Evolutionary conservation across 805 yeast species (phyloP), one percentile per base, ranked within the genome.

Genomic region (Candida verbasci): DNA sequence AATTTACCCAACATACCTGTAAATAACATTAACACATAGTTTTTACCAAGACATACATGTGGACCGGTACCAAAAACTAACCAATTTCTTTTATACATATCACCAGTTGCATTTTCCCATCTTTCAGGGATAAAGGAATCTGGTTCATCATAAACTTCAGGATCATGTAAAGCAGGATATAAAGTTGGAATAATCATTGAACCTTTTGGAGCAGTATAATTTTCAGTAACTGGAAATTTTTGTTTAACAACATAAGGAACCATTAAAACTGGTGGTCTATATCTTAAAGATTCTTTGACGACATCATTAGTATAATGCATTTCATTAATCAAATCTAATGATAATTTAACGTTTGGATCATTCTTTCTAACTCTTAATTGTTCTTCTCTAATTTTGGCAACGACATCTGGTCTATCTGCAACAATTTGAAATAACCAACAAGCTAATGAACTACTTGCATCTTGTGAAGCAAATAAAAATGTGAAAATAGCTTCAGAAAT

Each of bases 361-460:
- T 85, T 82, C 49, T 73, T 70, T 68, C 97, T 82, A 38, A 93
- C 84, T 9, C 69, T 65, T 50, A 89, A 60, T 70, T 93, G 98
- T 65, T 93, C 98, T 61, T 85, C 86, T 67, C 97, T 84, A 46
- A 93, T 76, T 62, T 89, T 89, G 27, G 62, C 71, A 59, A 79
- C 77, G 41, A 93, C 82, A 47, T 93, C 97, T 27, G 97, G 97
- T 55, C 96, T 78, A 60, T 93, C 98, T 43, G 96, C 89, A 39
- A 88, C 81, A 50, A 88, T 77, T 72, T 93, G 98, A 79, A 91
- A 93, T 53, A 93, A 72, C 98, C 98, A 93, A 64, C 97, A 91
- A 45, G 96, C 93, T 49, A 94, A 80, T 3, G 97, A 86, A 1
- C 97, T 88, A 6, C 96, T 85, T 17, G 98, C 98, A 65, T 93